Evolutionary conservation across 305 asterid species (phyloP).

Genomic region (Plantago coronopus): DNA sequence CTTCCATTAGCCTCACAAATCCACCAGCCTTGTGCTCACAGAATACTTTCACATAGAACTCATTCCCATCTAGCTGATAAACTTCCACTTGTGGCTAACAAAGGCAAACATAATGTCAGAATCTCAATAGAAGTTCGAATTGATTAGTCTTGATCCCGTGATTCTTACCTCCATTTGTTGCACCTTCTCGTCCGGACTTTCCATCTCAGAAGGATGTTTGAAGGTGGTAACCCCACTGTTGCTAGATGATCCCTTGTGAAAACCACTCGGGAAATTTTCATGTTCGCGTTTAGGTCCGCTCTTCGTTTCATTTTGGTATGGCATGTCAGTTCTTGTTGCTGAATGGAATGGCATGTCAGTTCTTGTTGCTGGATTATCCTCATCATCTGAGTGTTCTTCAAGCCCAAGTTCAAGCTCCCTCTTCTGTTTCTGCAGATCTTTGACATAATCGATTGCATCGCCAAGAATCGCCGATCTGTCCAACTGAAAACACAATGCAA

Average conservation of each 20-base stretch:
- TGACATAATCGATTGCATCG: slow-evolving; percentile 87
- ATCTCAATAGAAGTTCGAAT: not conserved
- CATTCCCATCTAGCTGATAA: slow-evolving; percentile 72
- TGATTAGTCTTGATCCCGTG: not conserved
- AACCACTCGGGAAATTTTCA: slow-evolving; percentile 28
- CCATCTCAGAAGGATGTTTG: slow-evolving; percentile 32
- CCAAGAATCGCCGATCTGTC: slow-evolving; percentile 87
- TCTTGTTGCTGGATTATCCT: slow-evolving; percentile 29
- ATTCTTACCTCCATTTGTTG: slow-evolving; percentile 86
- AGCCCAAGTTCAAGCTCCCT: slow-evolving; percentile 71
- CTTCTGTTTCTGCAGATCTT: slow-evolving; percentile 67
- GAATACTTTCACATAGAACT: slow-evolving; percentile 81
- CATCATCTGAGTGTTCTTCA: slow-evolving; percentile 66
- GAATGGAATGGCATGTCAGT: slow-evolving; percentile 31
- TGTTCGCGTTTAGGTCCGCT: slow-evolving; percentile 30
- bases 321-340: slow-evolving; percentile 25
- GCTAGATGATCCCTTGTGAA: slow-evolving; percentile 33
- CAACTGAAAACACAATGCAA: slow-evolving; percentile 6
- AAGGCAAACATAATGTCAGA: not conserved
- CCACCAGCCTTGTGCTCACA: slow-evolving; percentile 85
- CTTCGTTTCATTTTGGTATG: slow-evolving; percentile 32
- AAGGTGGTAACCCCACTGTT: slow-evolving; percentile 23
- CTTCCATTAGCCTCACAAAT: slow-evolving; percentile 73
- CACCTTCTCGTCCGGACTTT: slow-evolving; percentile 39
- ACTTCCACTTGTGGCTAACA: slow-evolving; percentile 94